Evolutionary conservation across 2,329 filamentous ascomycete genomes (phyloP), one percentile per base, ranked within the genome.

Genomic region (Madurella mycetomatis): DNA sequence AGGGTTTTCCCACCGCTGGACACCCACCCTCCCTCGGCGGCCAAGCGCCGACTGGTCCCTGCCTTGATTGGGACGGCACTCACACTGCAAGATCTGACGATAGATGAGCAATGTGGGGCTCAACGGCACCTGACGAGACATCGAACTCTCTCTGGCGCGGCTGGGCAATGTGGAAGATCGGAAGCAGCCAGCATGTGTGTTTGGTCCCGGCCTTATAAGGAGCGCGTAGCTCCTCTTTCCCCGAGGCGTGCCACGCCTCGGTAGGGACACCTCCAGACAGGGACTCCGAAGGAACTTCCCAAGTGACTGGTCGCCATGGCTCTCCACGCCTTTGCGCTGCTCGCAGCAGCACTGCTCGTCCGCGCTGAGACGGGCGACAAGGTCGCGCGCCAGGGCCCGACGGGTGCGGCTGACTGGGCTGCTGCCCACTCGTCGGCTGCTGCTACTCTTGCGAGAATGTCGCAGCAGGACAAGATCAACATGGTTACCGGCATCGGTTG

Each of bases 401-500:
- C 47, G 5, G 62, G 59, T 16, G 37, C 60, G 7, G 54, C 53
- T 9, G 68, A 72, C 45, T 94, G 89, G 89, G 75, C 76, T 19
- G 76, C 84, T 11, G 87, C 86, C 52, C 90, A 91, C 67, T 70
- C 73, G 44, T 88, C 88, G 67, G 89, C 89, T 0, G 79, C 82
- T 13, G 72, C 78, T 4, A 71, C 92, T 57, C 80, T 95, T 4
- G 75, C 76, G 34, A 80, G 82, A 66, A 85, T 95, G 75, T 87
- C 83, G 11, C 75, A 89, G 44, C 73, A 81, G 2, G 88, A 94
- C 68, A 95, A 94, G 71, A 80, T 92, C 64, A 87, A 86, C 64
- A 78, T 94, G 55, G 90, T 88, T 4, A 88, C 87, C 0, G 90
- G 90, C 12, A 81, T 84, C 3, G 88, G 89, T 18, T 92, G 87